Base-by-base conservation (phyloP, 2,329 filamentous ascomycete species). In the Aureobasidium leucospermi region DNA sequence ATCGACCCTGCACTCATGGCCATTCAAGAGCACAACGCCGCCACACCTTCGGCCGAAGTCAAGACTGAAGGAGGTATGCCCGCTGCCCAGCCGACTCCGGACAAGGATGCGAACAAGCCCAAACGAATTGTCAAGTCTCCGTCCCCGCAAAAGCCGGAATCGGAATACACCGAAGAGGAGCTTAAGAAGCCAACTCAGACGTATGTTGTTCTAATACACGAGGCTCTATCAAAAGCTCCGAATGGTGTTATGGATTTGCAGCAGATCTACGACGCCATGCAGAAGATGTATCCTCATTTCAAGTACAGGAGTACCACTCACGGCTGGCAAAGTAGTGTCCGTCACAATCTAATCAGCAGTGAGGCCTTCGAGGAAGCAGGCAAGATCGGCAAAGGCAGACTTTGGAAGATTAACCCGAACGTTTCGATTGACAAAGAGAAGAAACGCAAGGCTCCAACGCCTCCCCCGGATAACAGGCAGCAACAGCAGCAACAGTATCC, bases 91-190 rank as follows among this genome's bases (percentile, higher is more conserved):
- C 58, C 61, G 5, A 43, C 58, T 13, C 58, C 58, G 4, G 62
- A 63, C 16, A 63, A 60, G 13, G 60, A 61, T 47, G 53, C 63
- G 8, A 76, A 75, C 56, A 69, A 72, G 39, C 73, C 76, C 61
- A 83, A 83, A 64, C 77, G 79, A 48, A 72, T 73, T 10, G 79
- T 79, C 28, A 77, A 79, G 42, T 85, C 83, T 15, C 83, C 82
- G 1, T 85, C 83, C 7, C 84, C 84, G 1, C 80, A 84, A 64
- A 85, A 84, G 71, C 79, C 82, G 11, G 78, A 81, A 43, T 81
- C 81, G 55, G 86, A 87, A 66, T 79, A 87, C 69, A 89, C 87
- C 1, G 84, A 86, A 38, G 88, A 91, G 67, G 86, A 91, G 72
- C 77, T 91, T 53, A 83, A 85, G 60, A 88, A 89, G 71, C 84